phyloP scores from a whole-genome alignment of 176 grass and related monocot species.

The Oryza coarctata region DNA sequence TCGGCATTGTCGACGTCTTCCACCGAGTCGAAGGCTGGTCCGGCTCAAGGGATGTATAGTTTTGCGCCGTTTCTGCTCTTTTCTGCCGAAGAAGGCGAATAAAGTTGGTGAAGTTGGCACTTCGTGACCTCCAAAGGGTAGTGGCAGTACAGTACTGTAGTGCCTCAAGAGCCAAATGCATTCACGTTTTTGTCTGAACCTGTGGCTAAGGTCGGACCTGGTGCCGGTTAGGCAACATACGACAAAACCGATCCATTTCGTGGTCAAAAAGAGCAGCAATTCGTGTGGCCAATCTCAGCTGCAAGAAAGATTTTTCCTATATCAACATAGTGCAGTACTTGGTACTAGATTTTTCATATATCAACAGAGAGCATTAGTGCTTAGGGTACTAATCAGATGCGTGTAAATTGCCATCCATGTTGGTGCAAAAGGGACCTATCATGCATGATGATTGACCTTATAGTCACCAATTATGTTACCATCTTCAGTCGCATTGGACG shows the following conservation, averaged over 20 bases:
- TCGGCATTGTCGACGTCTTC: no score
- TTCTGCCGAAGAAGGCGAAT: background rate
- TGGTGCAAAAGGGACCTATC: background rate
- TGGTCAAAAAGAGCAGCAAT: background rate
- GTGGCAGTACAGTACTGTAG: background rate
- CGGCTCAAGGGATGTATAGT: no score
- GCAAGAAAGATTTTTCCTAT: background rate
- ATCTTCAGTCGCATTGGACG: background rate
- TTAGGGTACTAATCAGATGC: background rate
- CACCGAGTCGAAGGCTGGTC: no score
- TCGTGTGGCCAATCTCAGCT: background rate
- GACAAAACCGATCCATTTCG: background rate
- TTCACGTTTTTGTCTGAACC: conserved; percentile 1
- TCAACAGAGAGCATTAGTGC: no score
- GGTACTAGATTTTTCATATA: background rate
- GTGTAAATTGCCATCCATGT: background rate
- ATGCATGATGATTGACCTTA: background rate
- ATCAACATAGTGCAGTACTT: background rate
- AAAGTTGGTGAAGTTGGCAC: background rate
- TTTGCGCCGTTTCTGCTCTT: conserved; percentile 4
- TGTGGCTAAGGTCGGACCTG: background rate
- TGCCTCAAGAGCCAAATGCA: background rate
- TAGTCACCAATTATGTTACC: background rate
- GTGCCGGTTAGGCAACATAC: background rate
- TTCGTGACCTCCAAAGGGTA: conserved; percentile 27